These are phyloP conservation scores for Selaginella tamariscina DNA, from an alignment of 75 land plant species.

Conservation along the genomic window DNA sequence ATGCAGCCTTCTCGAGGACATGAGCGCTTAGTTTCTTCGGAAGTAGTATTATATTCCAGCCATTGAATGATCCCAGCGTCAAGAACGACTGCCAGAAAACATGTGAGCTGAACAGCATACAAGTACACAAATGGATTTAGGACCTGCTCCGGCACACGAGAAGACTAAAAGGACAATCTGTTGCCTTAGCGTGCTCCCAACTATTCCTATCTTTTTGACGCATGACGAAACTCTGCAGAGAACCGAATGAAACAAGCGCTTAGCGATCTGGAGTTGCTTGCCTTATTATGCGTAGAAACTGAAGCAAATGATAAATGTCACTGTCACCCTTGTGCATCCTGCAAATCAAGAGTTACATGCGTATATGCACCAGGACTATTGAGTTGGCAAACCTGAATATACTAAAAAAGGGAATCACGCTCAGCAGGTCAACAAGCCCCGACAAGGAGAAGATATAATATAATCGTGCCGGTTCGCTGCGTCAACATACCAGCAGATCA, in stretches of 20 bases:
- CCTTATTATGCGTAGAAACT: conserved; percentile 29
- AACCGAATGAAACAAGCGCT: background rate
- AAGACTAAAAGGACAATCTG: conserved; percentile 22
- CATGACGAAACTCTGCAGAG: conserved; percentile 22
- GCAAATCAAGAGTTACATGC: no score
- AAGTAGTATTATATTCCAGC: conserved; percentile 25
- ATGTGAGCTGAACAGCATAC: background rate
- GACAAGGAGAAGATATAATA: conserved; percentile 24
- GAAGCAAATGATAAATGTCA: conserved; percentile 16
- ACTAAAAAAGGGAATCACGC: conserved; percentile 19
- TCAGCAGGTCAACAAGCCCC: conserved; percentile 24
- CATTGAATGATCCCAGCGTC: conserved; percentile 29
- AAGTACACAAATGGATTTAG: background rate
- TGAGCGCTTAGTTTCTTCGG: conserved; percentile 3
- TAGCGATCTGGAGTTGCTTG: background rate
- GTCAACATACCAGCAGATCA: background rate
- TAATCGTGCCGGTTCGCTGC: conserved; percentile 26
- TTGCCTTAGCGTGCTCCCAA: conserved; percentile 26
- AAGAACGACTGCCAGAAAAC: conserved; percentile 17
- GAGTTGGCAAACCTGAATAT: conserved; percentile 27
- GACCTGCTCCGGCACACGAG: conserved; percentile 27
- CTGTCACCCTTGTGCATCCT: background rate
- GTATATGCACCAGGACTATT: no score
- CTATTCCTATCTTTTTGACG: conserved; percentile 22
- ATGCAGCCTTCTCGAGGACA: conserved; percentile 21